Conservation (phyloP, 768 basidiomycete genomes). For the Hysterangium stoloniferum region DNA sequence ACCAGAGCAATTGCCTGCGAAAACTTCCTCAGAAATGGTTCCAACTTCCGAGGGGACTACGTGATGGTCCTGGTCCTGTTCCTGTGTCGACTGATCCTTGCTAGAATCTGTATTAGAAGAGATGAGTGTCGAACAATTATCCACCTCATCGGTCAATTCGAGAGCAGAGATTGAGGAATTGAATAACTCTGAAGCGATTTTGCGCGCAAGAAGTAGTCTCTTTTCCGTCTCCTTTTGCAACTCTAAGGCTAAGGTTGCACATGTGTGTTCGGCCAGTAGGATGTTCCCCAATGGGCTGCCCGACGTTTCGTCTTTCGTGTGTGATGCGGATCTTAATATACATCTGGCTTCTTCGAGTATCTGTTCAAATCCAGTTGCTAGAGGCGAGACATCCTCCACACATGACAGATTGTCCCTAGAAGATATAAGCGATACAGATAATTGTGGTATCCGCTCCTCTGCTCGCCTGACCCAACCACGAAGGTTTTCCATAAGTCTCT, state of each 20-base stretch:
- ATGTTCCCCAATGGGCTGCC: constrained; percentile 40
- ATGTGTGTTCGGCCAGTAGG: constrained; percentile 38
- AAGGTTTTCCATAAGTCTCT: constrained; percentile 45
- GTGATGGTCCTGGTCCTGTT: no score
- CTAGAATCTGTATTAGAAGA: no score
- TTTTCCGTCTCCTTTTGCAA: constrained; percentile 47
- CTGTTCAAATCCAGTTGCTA: background rate
- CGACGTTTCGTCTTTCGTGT: background rate
- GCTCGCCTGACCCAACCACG: constrained; percentile 48
- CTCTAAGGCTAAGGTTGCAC: constrained; percentile 48
- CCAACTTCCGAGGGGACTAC: no score
- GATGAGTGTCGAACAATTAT: no score
- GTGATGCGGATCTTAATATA: background rate
- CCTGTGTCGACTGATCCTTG: no score
- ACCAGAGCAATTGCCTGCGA: no score
- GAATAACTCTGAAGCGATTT: constrained; percentile 18
- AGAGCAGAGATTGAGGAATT: background rate
- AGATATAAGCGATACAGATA: background rate
- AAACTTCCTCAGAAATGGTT: no score
- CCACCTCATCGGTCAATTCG: no score
- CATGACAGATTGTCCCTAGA: background rate
- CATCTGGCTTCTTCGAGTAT: constrained; percentile 7
- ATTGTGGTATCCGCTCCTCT: constrained; percentile 29
- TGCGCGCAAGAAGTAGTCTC: constrained; percentile 40
- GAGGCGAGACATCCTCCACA: background rate